Evolutionary conservation across 148 eudicot genomes (phyloP).

Genomic region (Vaccinium vitisidaea): DNA sequence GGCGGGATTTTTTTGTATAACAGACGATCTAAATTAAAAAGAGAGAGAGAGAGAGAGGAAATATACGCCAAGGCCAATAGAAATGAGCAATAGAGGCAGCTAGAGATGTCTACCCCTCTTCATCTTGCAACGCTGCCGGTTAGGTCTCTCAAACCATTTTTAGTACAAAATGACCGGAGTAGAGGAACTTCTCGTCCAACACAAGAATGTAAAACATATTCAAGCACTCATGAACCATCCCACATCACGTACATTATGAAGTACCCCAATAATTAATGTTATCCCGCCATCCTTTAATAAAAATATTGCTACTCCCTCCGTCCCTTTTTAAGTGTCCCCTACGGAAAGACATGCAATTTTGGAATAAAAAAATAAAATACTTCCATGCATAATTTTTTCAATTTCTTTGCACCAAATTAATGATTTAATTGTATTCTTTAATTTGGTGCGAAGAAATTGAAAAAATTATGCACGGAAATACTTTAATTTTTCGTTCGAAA

Average conservation of each 20-base stretch:
- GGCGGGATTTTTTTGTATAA: neutral
- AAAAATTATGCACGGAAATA: too few species aligned
- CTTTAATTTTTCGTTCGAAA: too few species aligned
- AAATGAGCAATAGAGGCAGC: neutral
- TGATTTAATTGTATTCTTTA: too few species aligned
- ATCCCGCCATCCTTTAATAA: neutral
- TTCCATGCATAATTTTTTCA: too few species aligned
- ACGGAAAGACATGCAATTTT: too few species aligned
- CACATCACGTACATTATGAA: neutral
- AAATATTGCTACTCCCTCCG: neutral
- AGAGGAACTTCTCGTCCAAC: neutral
- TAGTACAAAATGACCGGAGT: neutral
- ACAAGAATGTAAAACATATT: neutral
- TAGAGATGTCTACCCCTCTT: neutral
- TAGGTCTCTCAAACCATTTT: neutral
- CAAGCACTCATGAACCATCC: slow-evolving; percentile 1
- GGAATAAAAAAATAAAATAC: too few species aligned
- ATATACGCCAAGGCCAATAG: neutral
- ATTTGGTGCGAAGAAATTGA: too few species aligned
- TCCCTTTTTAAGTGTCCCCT: too few species aligned
- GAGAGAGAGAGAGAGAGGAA: neutral
- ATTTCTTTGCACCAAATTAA: too few species aligned
- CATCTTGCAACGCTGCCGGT: neutral
- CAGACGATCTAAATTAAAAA: neutral
- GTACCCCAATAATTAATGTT: neutral